Base-by-base conservation (phyloP, 305 asterid genomes). In the Rubia peregrina region DNA sequence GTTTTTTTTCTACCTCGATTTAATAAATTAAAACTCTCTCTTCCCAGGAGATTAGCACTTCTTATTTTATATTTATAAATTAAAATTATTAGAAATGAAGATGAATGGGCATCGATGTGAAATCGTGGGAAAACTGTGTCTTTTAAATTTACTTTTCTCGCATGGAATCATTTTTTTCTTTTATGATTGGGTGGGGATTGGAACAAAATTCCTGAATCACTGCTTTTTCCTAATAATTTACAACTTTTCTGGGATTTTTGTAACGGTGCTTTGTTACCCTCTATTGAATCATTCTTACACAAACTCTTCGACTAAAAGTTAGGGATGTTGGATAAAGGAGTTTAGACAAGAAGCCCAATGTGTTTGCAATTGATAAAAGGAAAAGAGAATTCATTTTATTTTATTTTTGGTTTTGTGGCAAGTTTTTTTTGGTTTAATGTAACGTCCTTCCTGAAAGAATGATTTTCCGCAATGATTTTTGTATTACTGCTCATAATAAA, bases 191-290 rank as follows among this genome's bases (percentile, higher is more conserved):
- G 22, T 14, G 22, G 19, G 38, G 24, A 59, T 67, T 73, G 73
- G 68, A 67, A 73, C 72, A 59, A 73, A 68, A 33, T 74, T 26
- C 69, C 46, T 61, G 69, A 40, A 68, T 74, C 77, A 48, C 69
- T 60, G 46, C 64, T 60, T 74, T 74, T 67, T 19, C 60, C 42
- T 3, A 9, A 33, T 67, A 13, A 43, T 33, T 51, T 69, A 56
- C 44, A 41, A 43, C 44, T 60, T 59, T 22, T 61, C 33, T 75
- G 70, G 71, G 71, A 49, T 57, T 69, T 62, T 69, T 62, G 70
- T 53, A 61, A 68, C 16, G 10, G 4, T 38, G 64, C 51, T 16
- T 46, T 43, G 5, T 53, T 22, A 33, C 53, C 74, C 60, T 16
- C 40, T 74, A 74, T 44, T 46, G 49, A 36, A 74, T 22, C 63